phyloP scores from a whole-genome alignment of 345 rosid genomes.

The Nasturtium officinale region DNA sequence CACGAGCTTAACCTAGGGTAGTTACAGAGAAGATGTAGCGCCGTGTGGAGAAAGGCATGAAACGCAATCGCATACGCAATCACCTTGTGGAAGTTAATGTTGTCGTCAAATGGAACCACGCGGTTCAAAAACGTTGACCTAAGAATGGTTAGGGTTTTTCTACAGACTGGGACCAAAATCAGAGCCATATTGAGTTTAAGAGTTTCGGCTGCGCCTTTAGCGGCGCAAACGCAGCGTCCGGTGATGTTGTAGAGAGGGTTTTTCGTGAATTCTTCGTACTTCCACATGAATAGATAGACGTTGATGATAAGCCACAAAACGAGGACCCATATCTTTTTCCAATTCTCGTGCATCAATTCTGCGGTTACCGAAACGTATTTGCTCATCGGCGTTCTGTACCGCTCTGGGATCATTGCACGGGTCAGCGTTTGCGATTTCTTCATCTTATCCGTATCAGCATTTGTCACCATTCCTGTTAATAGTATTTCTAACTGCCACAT shows the following conservation, averaged over 20 bases:
- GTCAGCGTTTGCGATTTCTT: conserved; percentile 55
- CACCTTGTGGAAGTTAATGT: conserved; percentile 79
- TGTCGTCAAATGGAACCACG: conserved; percentile 85
- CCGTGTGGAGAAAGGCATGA: conserved; percentile 50
- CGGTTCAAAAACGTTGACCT: conserved; percentile 61
- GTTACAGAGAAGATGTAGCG: conserved; percentile 66
- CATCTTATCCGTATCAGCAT: conserved; percentile 43
- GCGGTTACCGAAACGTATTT: conserved; percentile 46
- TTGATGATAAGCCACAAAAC: conserved; percentile 53
- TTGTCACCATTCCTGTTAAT: conserved; percentile 73
- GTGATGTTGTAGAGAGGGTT: conserved; percentile 60
- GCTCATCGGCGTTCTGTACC: conserved; percentile 67
- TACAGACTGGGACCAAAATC: conserved; percentile 79
- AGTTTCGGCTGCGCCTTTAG: conserved; percentile 88
- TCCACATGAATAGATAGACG: conserved; percentile 60
- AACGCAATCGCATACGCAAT: conserved; percentile 61
- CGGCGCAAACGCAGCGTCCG: conserved; percentile 76
- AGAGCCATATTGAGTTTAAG: conserved; percentile 90
- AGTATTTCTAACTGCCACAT: conserved; percentile 93
- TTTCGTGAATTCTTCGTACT: conserved; percentile 44
- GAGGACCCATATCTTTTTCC: conserved; percentile 71
- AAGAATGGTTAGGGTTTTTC: conserved; percentile 71
- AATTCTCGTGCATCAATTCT: conserved; percentile 62
- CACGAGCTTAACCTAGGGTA: conserved; percentile 57
- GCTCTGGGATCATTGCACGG: conserved; percentile 77